Evolutionary conservation across 192 early-diverging fungal species (phyloP), one percentile per base, ranked within the genome.

Genomic region (Backusella mclennaniae): DNA sequence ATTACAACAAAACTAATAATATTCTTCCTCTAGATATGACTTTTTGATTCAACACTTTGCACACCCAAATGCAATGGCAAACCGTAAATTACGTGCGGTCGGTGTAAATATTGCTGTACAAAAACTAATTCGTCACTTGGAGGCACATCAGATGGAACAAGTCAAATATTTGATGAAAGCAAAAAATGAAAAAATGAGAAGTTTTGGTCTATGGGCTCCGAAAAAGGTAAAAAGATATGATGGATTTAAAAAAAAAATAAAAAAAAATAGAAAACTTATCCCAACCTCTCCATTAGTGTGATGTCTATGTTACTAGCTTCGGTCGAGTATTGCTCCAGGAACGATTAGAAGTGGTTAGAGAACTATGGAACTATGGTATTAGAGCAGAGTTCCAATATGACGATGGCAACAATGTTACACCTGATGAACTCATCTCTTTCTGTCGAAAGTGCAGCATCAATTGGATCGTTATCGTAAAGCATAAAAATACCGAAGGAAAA

Each of bases 71-170:
- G 79, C 84, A 73, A 44, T 39, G 4, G 49, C 77, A 6, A 74
- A 79, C 12, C 82, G 86, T 63, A 78, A 75, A 49, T 73, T 88
- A 0, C 83, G 79, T 23, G 93, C 90, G 33, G 89, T 95, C 53
- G 96, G 96, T 11, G 92, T 93, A 44, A 94, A 95, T 80, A 93
- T 96, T 79, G 92, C 92, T 44, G 81, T 93, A 66, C 90, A 92
- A 79, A 89, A 91, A 77, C 84, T 93, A 33, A 87, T 93, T 35
- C 82, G 81, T 15, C 87, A 89, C 39, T 87, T 93, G 52, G 90
- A 88, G 35, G 77, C 84, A 59, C 90, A 93, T 76, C 88, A 93
- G 71, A 67, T 82, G 33, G 81, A 77, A 38, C 82, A 83, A 66
- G 49, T 79, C 29, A 83, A 84, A 73, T 75, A 69, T 21, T 59